Conservation (phyloP, 2,329 filamentous ascomycete species). For the Capronia coronata region DNA sequence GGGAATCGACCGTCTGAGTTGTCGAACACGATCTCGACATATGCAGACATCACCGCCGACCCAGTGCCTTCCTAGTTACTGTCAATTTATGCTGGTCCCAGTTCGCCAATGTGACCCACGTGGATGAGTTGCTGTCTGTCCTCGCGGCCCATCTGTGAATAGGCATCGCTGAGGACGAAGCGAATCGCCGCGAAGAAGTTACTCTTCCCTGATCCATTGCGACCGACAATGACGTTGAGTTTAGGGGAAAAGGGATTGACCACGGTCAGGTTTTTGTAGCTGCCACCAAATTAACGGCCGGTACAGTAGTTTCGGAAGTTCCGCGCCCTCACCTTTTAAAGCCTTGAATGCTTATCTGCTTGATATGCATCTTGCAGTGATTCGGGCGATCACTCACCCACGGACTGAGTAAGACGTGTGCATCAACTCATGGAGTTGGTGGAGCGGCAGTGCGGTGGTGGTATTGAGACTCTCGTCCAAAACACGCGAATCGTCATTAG, state of each 20-base stretch:
- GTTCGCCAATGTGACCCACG: slow-evolving; percentile 35
- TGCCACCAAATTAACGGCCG: slow-evolving; percentile 35
- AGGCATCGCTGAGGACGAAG: slow-evolving; percentile 96
- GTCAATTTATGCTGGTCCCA: slow-evolving; percentile 29
- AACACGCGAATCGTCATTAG: not conserved
- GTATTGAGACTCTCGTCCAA: not conserved
- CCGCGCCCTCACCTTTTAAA: slow-evolving; percentile 76
- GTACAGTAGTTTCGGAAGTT: slow-evolving; percentile 6
- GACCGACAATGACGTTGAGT: slow-evolving; percentile 96
- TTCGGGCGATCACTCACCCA: not conserved
- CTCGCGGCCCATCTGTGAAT: slow-evolving; percentile 90
- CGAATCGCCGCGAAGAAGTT: slow-evolving; percentile 99
- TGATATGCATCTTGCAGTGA: slow-evolving; percentile 76
- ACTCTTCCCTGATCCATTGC: slow-evolving; percentile 98
- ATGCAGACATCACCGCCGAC: slow-evolving; percentile 97
- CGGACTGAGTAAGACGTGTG: not conserved
- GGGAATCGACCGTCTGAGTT: slow-evolving; percentile 94
- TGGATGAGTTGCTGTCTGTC: slow-evolving; percentile 95
- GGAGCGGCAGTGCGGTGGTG: not conserved
- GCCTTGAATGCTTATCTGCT: slow-evolving; percentile 99
- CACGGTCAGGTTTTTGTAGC: slow-evolving; percentile 99
- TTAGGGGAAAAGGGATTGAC: slow-evolving; percentile 97
- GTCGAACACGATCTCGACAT: slow-evolving; percentile 98
- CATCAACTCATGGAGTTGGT: not conserved
- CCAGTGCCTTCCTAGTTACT: slow-evolving; percentile 72